These are phyloP conservation scores for Geotrichum ghanense DNA, from an alignment of 805 yeast species.

Conservation along the genomic window DNA sequence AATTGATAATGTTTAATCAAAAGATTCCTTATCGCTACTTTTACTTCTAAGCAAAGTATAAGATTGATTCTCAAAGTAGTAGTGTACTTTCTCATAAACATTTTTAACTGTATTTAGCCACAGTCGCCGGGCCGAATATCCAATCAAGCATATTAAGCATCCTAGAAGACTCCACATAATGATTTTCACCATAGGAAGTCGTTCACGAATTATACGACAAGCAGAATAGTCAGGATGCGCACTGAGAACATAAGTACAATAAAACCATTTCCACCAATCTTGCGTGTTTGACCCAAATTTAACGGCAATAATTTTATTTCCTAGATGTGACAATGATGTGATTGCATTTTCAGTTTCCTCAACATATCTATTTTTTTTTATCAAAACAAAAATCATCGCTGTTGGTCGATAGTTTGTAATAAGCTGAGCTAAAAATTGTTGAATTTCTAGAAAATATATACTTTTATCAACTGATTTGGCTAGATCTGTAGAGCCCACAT, in stretches of 20 bases:
- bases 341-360: conserved; percentile 1
- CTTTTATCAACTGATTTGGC: conserved; percentile 2
- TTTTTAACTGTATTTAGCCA: too few species aligned
- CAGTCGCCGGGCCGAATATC: too few species aligned
- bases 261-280: conserved; percentile 2
- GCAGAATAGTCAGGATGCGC: background rate
- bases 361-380: background rate
- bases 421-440: conserved; percentile 4
- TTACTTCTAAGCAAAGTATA: too few species aligned
- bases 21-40: too few species aligned
- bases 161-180: too few species aligned
- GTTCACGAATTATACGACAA: background rate
- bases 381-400: background rate
- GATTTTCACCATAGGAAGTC: background rate
- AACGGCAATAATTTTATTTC: background rate
- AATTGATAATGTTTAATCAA: too few species aligned
- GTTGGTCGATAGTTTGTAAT: background rate
- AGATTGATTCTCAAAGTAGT: too few species aligned
- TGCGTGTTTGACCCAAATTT: background rate
- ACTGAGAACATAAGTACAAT: conserved; percentile 1
- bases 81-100: too few species aligned
- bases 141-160: too few species aligned
- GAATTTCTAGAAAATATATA: conserved; percentile 2
- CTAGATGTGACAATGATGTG: background rate
- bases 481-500: conserved; percentile 7